These are phyloP conservation scores for Neocucurbitaria cava DNA, from an alignment of 2,329 filamentous ascomycete species.

Conservation along the genomic window DNA sequence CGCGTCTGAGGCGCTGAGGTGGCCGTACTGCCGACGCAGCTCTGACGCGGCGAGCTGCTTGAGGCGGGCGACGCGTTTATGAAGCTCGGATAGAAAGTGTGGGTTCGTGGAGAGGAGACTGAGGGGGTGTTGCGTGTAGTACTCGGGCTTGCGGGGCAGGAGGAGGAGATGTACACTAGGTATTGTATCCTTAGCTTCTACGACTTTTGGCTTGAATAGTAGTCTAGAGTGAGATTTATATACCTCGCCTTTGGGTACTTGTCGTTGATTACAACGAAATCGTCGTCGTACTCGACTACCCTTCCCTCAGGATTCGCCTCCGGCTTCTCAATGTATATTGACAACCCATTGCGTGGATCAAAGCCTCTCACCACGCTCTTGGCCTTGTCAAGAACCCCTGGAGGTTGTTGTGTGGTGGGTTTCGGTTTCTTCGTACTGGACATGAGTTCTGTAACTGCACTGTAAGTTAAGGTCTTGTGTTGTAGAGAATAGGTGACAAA, in stretches of 20 bases:
- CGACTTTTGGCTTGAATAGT: neutral
- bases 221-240: neutral
- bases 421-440: constrained; percentile 49
- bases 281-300: constrained; percentile 71
- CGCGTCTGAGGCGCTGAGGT: constrained; percentile 67
- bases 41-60: constrained; percentile 73
- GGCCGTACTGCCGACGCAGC: constrained; percentile 72
- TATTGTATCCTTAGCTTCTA: neutral
- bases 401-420: constrained; percentile 14
- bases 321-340: constrained; percentile 71
- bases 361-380: constrained; percentile 15
- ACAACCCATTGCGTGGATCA: constrained; percentile 66
- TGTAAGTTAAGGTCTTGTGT: constrained; percentile 28
- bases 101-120: constrained; percentile 72
- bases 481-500: neutral
- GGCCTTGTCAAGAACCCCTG: constrained; percentile 11
- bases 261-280: constrained; percentile 81
- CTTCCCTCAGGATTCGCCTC: constrained; percentile 63
- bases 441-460: constrained; percentile 57
- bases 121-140: constrained; percentile 74
- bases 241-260: constrained; percentile 75
- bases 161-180: constrained; percentile 82
- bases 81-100: constrained; percentile 71
- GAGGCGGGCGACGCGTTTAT: constrained; percentile 66
- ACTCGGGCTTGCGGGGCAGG: constrained; percentile 73